A percentile compares a stretch with the other conserved stretches of the same genome.
Conservation (phyloP, 2,329 filamentous ascomycete genomes). For the Fusarium robinianum region DNA sequence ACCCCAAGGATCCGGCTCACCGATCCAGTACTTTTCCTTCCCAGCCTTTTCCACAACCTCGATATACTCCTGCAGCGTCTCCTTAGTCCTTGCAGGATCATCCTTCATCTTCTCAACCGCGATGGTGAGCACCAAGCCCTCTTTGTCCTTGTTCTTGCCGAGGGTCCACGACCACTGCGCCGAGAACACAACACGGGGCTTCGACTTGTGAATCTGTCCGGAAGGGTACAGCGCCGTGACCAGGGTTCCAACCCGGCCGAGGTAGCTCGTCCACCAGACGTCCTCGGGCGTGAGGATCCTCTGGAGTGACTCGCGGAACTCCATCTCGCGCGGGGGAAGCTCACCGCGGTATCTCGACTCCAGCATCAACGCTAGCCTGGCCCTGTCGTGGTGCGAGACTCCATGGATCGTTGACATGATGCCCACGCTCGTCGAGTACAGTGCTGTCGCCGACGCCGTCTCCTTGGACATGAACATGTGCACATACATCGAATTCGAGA, state of each 20-base stretch:
- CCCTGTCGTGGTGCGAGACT: slow-evolving; percentile 64
- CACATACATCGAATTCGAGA: slow-evolving; percentile 63
- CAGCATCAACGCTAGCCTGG: slow-evolving; percentile 63
- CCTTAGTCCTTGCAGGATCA: slow-evolving; percentile 46
- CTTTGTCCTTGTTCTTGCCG: slow-evolving; percentile 46
- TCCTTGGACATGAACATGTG: slow-evolving; percentile 58
- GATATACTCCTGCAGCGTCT: slow-evolving; percentile 46
- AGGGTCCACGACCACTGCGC: slow-evolving; percentile 48
- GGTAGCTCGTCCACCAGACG: slow-evolving; percentile 68
- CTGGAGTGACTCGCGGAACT: slow-evolving; percentile 58
- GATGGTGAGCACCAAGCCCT: slow-evolving; percentile 51
- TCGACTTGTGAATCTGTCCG: slow-evolving; percentile 50
- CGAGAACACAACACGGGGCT: slow-evolving; percentile 47
- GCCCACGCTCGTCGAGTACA: slow-evolving; percentile 67
- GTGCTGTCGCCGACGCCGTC: slow-evolving; percentile 59
- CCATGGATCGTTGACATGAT: slow-evolving; percentile 64
- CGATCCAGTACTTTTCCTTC: slow-evolving; percentile 62
- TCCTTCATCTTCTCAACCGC: slow-evolving; percentile 45
- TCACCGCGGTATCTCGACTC: slow-evolving; percentile 68
- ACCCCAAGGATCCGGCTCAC: slow-evolving; percentile 42
- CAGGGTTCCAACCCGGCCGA: slow-evolving; percentile 63
- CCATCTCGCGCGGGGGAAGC: slow-evolving; percentile 60
- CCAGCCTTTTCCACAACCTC: slow-evolving; percentile 57
- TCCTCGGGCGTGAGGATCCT: slow-evolving; percentile 57
- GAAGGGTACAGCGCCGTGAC: slow-evolving; percentile 65